Percentiles rank a stretch among this genome's conserved stretches.
Conservation (phyloP, 2,329 filamentous ascomycete genomes). For the Teratosphaeria nubilosa region DNA sequence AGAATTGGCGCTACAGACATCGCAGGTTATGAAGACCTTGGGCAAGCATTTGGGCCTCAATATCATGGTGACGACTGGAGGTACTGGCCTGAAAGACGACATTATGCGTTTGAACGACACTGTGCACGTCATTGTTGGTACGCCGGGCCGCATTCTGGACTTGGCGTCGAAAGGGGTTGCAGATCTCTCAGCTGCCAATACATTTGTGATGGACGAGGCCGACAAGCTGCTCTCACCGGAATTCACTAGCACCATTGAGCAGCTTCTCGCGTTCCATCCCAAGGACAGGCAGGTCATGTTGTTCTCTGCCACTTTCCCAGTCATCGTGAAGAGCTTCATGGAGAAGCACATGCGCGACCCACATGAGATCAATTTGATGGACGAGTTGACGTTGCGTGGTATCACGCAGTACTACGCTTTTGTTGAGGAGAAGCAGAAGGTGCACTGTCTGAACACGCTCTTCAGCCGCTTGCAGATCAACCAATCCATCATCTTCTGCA, state of each 20-base stretch:
- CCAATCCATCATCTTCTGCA: slow-evolving; percentile 99
- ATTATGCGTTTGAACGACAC: slow-evolving; percentile 90
- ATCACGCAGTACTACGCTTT: slow-evolving; percentile 99
- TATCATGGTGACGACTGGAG: slow-evolving; percentile 98
- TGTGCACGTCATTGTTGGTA: slow-evolving; percentile 96
- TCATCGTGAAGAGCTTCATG: slow-evolving; percentile 94
- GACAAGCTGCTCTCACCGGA: slow-evolving; percentile 95
- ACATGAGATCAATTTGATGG: slow-evolving; percentile 99
- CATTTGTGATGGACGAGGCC: slow-evolving; percentile 99
- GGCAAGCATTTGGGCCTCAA: slow-evolving; percentile 96
- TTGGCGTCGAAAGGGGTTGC: slow-evolving; percentile 93
- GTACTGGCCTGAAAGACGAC: slow-evolving; percentile 88
- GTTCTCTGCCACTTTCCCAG: slow-evolving; percentile 93
- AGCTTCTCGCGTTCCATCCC: slow-evolving; percentile 87
- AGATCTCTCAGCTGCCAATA: slow-evolving; percentile 89
- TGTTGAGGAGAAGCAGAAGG: slow-evolving; percentile 98
- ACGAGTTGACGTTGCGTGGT: slow-evolving; percentile 92
- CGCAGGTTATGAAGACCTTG: slow-evolving; percentile 96
- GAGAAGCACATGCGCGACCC: slow-evolving; percentile 96
- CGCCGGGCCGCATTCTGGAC: slow-evolving; percentile 90
- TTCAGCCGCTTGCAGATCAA: slow-evolving; percentile 99
- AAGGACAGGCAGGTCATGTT: slow-evolving; percentile 99
- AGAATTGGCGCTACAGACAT: slow-evolving; percentile 95
- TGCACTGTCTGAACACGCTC: slow-evolving; percentile 95
- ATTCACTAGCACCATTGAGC: slow-evolving; percentile 95